Evolutionary conservation across 1,139 yeast genomes (phyloP).

Genomic region (Arxiozyma slooffiae): DNA sequence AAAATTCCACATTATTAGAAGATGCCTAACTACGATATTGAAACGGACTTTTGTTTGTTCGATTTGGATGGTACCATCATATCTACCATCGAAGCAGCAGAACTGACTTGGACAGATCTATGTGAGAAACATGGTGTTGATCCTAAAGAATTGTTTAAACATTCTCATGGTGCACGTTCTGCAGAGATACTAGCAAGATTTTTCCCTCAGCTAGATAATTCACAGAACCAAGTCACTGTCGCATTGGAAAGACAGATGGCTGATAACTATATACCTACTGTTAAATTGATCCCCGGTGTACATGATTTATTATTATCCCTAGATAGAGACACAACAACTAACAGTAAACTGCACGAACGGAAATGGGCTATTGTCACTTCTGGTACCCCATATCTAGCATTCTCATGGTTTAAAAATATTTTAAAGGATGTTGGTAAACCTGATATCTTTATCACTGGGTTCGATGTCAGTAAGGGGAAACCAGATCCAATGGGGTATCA

Average conservation of each 20-base stretch:
- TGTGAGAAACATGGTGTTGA: conserved; percentile 54
- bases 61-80: conserved; percentile 75
- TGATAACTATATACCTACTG: conserved; percentile 51
- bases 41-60: conserved; percentile 37
- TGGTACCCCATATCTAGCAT: conserved; percentile 61
- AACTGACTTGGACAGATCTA: conserved; percentile 59
- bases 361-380: conserved; percentile 74
- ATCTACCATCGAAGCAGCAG: conserved; percentile 63
- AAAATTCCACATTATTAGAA: background rate
- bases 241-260: conserved; percentile 59
- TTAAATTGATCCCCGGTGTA: conserved; percentile 61
- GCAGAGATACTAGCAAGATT: conserved; percentile 54
- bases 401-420: conserved; percentile 44
- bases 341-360: conserved; percentile 33
- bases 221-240: conserved; percentile 41
- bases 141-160: conserved; percentile 55
- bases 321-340: conserved; percentile 20
- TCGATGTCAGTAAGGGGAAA: conserved; percentile 59
- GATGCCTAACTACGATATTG: conserved; percentile 20
- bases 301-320: conserved; percentile 44
- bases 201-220: conserved; percentile 57
- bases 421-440: conserved; percentile 44
- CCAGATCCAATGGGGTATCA: conserved; percentile 72
- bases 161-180: conserved; percentile 67
- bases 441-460: conserved; percentile 62